Conservation (phyloP, 345 rosid genomes). For the Corymbia maculata region DNA sequence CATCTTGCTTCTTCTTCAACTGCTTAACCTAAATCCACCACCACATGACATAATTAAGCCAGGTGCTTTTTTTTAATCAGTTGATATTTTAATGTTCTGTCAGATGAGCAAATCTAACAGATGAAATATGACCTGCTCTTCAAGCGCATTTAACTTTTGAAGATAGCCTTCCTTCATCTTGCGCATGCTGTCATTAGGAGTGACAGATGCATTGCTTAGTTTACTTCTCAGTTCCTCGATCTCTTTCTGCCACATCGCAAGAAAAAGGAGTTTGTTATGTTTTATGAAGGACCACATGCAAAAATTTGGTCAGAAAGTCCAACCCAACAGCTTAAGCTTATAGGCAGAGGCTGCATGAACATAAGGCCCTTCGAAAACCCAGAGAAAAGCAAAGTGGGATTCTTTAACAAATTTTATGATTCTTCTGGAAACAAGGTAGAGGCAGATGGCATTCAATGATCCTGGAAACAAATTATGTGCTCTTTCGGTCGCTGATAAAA, state of each 20-base stretch:
- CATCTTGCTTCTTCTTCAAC: conserved; percentile 54
- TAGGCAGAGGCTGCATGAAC: neutral
- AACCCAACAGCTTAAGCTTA: neutral
- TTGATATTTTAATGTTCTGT: neutral
- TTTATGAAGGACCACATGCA: neutral
- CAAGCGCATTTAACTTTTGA: conserved; percentile 45
- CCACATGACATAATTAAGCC: neutral
- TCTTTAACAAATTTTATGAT: neutral
- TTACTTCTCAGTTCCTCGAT: conserved; percentile 52
- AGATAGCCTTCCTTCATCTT: conserved; percentile 37
- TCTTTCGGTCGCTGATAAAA: neutral
- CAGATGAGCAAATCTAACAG: neutral
- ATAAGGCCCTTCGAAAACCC: neutral
- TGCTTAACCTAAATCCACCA: conserved; percentile 37
- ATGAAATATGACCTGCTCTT: conserved; percentile 34
- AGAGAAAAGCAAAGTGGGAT: neutral
- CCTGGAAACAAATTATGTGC: neutral
- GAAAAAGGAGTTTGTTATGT: neutral
- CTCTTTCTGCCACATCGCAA: conserved; percentile 39
- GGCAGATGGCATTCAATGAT: neutral
- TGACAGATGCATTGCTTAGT: conserved; percentile 26
- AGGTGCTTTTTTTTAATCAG: neutral
- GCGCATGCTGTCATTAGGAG: conserved; percentile 32
- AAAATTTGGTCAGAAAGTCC: neutral
- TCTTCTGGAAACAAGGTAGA: neutral